A percentile compares a stretch with the other conserved stretches of the same genome.
These are phyloP conservation scores for Trichoderma aggressivum DNA, from an alignment of 2,329 filamentous ascomycete genomes.

Conservation along the genomic window DNA sequence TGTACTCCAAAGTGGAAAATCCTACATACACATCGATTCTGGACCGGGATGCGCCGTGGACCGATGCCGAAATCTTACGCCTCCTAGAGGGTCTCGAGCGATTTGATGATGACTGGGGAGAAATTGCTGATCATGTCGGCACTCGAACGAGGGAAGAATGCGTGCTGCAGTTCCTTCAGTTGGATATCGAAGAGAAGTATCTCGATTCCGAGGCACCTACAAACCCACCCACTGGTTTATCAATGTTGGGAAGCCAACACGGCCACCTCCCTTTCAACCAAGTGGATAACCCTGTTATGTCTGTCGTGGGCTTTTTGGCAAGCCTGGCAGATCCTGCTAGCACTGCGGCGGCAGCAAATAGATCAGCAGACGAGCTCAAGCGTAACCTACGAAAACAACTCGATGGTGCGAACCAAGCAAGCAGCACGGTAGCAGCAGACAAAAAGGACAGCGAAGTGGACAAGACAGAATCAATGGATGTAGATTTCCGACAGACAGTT, in stretches of 20 bases:
- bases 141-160: conserved; percentile 93
- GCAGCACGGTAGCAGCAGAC: conserved; percentile 49
- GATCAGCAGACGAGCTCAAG: conserved; percentile 82
- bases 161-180: conserved; percentile 90
- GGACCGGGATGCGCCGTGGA: conserved; percentile 86
- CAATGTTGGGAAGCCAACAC: conserved; percentile 67
- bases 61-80: conserved; percentile 82
- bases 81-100: conserved; percentile 87
- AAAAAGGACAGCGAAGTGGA: conserved; percentile 51
- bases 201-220: conserved; percentile 67
- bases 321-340: conserved; percentile 86
- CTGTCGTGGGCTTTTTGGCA: conserved; percentile 90
- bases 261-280: conserved; percentile 87
- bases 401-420: conserved; percentile 47
- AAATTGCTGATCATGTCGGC: conserved; percentile 87
- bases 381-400: conserved; percentile 75
- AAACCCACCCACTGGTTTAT: conserved; percentile 54
- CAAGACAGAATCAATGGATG: conserved; percentile 61
- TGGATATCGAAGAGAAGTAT: conserved; percentile 98
- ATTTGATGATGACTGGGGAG: conserved; percentile 94
- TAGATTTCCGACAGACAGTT: conserved; percentile 55
- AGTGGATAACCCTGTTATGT: conserved; percentile 93
- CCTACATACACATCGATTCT: conserved; percentile 73
- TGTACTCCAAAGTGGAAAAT: conserved; percentile 89
- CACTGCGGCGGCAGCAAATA: conserved; percentile 84